Conservation (phyloP, 2,329 filamentous ascomycete genomes). For the Periglandula ipomoeae region DNA sequence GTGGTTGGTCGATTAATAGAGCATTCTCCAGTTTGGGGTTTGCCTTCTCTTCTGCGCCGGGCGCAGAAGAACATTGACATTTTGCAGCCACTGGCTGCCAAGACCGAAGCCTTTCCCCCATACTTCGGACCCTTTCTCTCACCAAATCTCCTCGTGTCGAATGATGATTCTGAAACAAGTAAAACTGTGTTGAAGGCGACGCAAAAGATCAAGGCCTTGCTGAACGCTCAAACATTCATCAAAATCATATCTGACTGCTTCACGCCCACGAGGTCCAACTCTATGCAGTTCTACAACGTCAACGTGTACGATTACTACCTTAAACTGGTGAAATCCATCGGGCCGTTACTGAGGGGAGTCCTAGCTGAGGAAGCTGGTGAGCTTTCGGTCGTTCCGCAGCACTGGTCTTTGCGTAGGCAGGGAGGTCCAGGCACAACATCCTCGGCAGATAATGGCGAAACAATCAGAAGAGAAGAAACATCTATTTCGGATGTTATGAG, state of each 20-base stretch:
- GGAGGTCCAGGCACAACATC: conserved; percentile 15
- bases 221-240: conserved; percentile 67
- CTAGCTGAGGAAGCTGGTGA: conserved; percentile 79
- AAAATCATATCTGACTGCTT: conserved; percentile 69
- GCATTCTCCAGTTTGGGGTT: conserved; percentile 65
- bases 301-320: conserved; percentile 82
- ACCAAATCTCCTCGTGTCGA: conserved; percentile 26
- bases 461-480: conserved; percentile 10
- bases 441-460: conserved; percentile 16
- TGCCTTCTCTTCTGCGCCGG: conserved; percentile 72
- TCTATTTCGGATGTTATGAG: conserved; percentile 24
- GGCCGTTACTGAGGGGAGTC: conserved; percentile 67
- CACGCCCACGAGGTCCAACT: conserved; percentile 54
- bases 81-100: conserved; percentile 54
- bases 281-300: conserved; percentile 60
- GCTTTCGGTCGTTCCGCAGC: conserved; percentile 61
- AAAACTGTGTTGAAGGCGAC: conserved; percentile 57
- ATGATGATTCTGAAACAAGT: conserved; percentile 24
- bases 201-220: conserved; percentile 65
- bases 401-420: conserved; percentile 42
- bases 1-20: conserved; percentile 75
- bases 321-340: conserved; percentile 63
- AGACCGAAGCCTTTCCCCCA: conserved; percentile 39
- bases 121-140: conserved; percentile 64
- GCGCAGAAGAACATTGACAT: conserved; percentile 60